These are phyloP conservation scores for Nelumbo lutea DNA, from an alignment of 164 flowering plant species.

Conservation along the genomic window DNA sequence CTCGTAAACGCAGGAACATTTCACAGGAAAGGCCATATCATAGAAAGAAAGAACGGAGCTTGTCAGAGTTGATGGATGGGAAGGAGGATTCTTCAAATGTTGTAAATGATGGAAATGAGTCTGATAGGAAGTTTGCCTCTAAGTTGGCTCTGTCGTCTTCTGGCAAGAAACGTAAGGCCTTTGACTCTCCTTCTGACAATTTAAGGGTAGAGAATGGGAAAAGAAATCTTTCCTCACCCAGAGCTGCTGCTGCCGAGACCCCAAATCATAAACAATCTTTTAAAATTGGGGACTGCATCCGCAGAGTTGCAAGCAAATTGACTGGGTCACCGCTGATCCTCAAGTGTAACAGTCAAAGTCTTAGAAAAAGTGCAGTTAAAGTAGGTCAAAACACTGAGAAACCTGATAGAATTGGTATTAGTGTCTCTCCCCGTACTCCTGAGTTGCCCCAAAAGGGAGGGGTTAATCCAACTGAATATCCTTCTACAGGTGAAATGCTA, in stretches of 20 bases:
- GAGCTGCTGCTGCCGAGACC: conserved; percentile 10
- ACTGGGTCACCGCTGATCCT: conserved; percentile 36
- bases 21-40: conserved; percentile 16
- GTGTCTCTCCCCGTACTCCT: conserved; percentile 4
- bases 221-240: conserved; percentile 8
- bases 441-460: conserved; percentile 13
- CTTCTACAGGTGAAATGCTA: conserved; percentile 42
- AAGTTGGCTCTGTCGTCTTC: conserved; percentile 20
- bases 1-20: conserved; percentile 23
- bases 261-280: conserved; percentile 25
- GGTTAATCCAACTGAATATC: conserved; percentile 13
- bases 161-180: conserved; percentile 30
- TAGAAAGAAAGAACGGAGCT: conserved; percentile 28
- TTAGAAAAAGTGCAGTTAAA: conserved; percentile 15
- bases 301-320: conserved; percentile 61
- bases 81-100: not conserved
- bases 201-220: conserved; percentile 14
- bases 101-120: conserved; percentile 17
- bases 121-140: conserved; percentile 8
- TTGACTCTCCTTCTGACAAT: conserved; percentile 18
- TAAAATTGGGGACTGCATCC: conserved; percentile 71
- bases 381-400: conserved; percentile 11
- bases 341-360: conserved; percentile 16
- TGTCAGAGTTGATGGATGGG: conserved; percentile 30
- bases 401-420: not conserved